phyloP scores from a whole-genome alignment of 257 asterid species.

The Thymus mandschuricus region DNA sequence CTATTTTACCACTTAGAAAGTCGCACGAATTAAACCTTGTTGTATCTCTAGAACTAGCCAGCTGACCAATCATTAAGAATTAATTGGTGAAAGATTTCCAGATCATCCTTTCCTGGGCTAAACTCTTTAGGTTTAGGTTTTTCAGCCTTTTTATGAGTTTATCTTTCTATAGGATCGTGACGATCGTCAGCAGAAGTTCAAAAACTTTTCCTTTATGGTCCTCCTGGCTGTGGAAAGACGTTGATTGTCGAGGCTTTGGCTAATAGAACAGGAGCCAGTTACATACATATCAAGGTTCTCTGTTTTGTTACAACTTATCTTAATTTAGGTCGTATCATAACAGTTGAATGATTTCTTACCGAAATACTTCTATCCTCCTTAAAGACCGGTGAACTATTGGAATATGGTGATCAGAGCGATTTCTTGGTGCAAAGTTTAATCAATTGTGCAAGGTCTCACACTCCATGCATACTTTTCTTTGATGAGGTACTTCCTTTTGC shows the following conservation, averaged over 20 bases:
- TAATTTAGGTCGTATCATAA: constrained; percentile 1
- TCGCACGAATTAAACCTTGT: too few relatives aligned
- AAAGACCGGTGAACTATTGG: constrained; percentile 86
- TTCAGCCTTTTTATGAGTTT: constrained; percentile 3
- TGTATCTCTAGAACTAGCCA: too few relatives aligned
- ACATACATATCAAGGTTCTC: constrained; percentile 79
- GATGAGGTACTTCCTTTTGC: constrained; percentile 5
- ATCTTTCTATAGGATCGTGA: constrained; percentile 46
- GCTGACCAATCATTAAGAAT: too few relatives aligned
- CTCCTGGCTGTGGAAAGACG: constrained; percentile 97
- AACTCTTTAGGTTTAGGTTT: not conserved
- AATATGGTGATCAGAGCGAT: constrained; percentile 89
- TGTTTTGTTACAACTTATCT: constrained; percentile 17
- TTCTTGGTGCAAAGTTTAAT: constrained; percentile 68
- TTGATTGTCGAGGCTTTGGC: constrained; percentile 95
- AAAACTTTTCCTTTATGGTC: constrained; percentile 87
- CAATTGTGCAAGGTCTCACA: constrained; percentile 55
- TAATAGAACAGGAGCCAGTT: constrained; percentile 85
- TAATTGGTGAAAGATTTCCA: too few relatives aligned
- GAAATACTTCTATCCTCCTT: constrained; percentile 24
- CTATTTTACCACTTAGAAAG: too few relatives aligned
- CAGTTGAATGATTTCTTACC: not conserved
- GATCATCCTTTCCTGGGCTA: too few relatives aligned
- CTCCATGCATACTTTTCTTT: too few relatives aligned
- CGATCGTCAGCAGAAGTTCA: constrained; percentile 43